phyloP scores from a whole-genome alignment of 2,329 filamentous ascomycete genomes.

The Talaromyces atroroseus region DNA sequence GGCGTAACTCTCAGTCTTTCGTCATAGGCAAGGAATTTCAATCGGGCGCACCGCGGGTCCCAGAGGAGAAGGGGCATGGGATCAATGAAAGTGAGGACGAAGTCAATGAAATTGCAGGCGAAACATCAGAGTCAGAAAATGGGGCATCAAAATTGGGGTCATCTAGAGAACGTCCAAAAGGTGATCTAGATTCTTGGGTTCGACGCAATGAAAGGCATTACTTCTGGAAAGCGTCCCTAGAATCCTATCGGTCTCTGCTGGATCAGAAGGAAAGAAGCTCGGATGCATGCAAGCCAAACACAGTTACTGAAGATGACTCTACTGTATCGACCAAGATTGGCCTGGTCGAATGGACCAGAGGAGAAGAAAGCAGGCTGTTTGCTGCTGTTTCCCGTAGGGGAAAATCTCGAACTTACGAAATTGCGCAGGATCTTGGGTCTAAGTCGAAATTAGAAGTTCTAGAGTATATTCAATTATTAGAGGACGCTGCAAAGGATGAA shows the following conservation, averaged over 20 bases:
- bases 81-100: background rate
- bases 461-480: constrained; percentile 62
- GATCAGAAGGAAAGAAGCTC: constrained; percentile 42
- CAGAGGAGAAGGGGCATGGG: background rate
- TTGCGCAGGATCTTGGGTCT: constrained; percentile 59
- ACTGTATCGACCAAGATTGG: constrained; percentile 3
- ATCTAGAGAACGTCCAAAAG: background rate
- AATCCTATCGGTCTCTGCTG: constrained; percentile 47
- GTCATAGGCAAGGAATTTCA: background rate
- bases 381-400: constrained; percentile 60
- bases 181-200: background rate
- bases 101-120: background rate
- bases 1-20: background rate
- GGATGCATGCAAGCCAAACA: background rate
- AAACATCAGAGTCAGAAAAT: background rate
- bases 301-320: background rate
- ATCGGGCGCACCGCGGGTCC: background rate
- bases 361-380: constrained; percentile 69
- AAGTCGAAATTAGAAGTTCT: constrained; percentile 72
- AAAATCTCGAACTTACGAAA: constrained; percentile 54
- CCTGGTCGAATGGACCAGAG: constrained; percentile 60
- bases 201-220: background rate
- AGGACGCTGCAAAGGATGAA: constrained; percentile 33
- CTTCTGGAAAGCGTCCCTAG: constrained; percentile 41
- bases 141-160: background rate